Base-by-base conservation (phyloP, 2,329 filamentous ascomycete genomes). In the Aspergillus luchuensis region DNA sequence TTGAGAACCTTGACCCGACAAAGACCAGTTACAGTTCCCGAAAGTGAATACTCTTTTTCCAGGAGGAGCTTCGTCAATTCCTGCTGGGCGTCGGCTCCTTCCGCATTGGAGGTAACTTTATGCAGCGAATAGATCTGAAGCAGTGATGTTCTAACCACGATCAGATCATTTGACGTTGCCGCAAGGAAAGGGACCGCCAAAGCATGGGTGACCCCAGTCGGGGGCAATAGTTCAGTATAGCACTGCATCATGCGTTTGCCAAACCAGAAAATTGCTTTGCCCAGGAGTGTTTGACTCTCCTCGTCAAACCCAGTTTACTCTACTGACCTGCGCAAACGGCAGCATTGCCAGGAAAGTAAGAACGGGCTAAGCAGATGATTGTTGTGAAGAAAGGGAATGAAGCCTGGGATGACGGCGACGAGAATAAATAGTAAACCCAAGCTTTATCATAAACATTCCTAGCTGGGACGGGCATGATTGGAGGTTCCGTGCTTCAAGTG, bases 151-250 rank as follows among this genome's bases (percentile, higher is more conserved):
- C 93, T 96, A 71, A 92, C 92, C 79, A 99, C 88, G 67, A 97
- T 82, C 67, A 99, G 86, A 75, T 98, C 97, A 76, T 85, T 89
- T 69, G 90, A 87, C 66, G 88, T 84, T 53, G 91, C 79, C 50
- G 90, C 89, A 50, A 89, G 84, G 73, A 99, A 92, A 38, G 92
- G 87, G 43, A 97, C 80, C 62, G 83, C 85, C 71, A 97, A 80
- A 66, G 93, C 91, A 80, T 97, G 90, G 72, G 92, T 93, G 79
- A 98, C 92, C 75, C 93, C 93, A 76, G 93, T 96, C 57, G 95
- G 93, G 81, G 94, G 91, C 76, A 92, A 88, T 76, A 99, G 84
- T 84, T 99, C 95, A 73, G 92, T 93, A 81, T 98, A 98, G 84
- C 92, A 96, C 86, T 98, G 94, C 94, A 98, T 98, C 36, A 62